Evolutionary conservation across 148 eudicot genomes (phyloP), one percentile per base, ranked within the genome.

Genomic region (Mesembryanthemum crystallinum): DNA sequence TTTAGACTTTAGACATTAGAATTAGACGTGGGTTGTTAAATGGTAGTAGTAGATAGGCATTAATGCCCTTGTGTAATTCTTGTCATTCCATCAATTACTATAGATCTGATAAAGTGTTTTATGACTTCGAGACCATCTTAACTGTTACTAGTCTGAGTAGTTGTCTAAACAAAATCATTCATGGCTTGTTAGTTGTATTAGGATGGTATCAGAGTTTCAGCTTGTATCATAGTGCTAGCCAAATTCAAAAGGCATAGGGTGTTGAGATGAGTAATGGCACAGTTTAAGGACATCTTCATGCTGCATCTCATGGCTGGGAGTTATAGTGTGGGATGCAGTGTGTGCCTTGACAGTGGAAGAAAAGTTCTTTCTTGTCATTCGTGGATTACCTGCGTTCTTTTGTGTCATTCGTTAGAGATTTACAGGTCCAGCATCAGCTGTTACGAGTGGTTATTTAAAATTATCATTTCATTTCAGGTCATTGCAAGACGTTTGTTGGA

Each of bases 401-500:
- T 47, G 9, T 45, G 28, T 47, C 32, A 68, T 25, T 68, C 35
- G 14, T 47, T 27, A 24, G 55, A 32, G 24, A 27, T 21, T 30
- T 18, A 14, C 35, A 21, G 18, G 27, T 72, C 65, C n/a, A 23
- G 47, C 33, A 20, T 43, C 55, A 8, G 54, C 29, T 54, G 1
- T 49, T 37, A 17, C 73, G 30, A 45, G 27, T 76, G 57, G 10
- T 42, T 54, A 20, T 39, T 29, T 52, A 42, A 24, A 35, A 28
- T 28, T 18, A 3, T 21, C 30, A 28, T 45, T 52, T 35, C 47
- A 8, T 64, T 83, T 75, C 84, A 94, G 98, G 97, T 94, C 81
- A 94, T 94, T 83, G 97, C 98, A 39, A 86, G 72, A 76, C 88
- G 98, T 68, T 84, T 94, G 77, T 82, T 94, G 88, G 98, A 94